Conservation (phyloP, 1,139 yeast species). For the Protomyces gravidus region DNA sequence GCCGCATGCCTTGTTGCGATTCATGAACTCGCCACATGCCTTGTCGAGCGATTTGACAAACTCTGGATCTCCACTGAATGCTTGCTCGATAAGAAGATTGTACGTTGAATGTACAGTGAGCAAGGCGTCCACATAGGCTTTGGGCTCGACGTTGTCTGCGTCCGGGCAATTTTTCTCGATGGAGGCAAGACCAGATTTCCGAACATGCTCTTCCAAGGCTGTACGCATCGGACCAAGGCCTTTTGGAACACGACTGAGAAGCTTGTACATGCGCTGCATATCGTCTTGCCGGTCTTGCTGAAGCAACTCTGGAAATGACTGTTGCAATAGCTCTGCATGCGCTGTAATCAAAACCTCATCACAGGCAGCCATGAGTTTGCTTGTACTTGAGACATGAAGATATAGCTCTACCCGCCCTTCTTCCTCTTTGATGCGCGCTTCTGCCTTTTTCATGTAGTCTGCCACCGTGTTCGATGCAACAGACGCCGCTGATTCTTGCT, state of each 20-base stretch:
- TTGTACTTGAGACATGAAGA: slow-evolving; percentile 81
- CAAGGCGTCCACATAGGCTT: slow-evolving; percentile 71
- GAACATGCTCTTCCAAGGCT: slow-evolving; percentile 68
- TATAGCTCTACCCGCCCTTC: slow-evolving; percentile 70
- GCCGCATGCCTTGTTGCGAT: slow-evolving; percentile 73
- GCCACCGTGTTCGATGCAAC: slow-evolving; percentile 74
- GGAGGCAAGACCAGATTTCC: slow-evolving; percentile 65
- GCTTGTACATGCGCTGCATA: slow-evolving; percentile 69
- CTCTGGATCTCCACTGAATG: slow-evolving; percentile 71
- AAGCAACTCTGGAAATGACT: slow-evolving; percentile 66
- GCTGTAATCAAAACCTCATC: slow-evolving; percentile 71
- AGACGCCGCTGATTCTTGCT: slow-evolving; percentile 62
- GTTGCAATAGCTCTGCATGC: slow-evolving; percentile 72
- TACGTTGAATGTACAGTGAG: slow-evolving; percentile 65
- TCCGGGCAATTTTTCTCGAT: slow-evolving; percentile 61
- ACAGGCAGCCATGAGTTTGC: slow-evolving; percentile 67
- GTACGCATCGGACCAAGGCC: slow-evolving; percentile 75
- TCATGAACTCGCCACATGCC: slow-evolving; percentile 77
- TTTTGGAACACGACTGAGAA: slow-evolving; percentile 62
- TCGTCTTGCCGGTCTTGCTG: slow-evolving; percentile 74
- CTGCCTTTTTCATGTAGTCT: slow-evolving; percentile 85
- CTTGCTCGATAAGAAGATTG: slow-evolving; percentile 59
- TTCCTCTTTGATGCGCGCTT: slow-evolving; percentile 76
- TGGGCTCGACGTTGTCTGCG: slow-evolving; percentile 56
- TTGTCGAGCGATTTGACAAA: slow-evolving; percentile 84